phyloP scores from a whole-genome alignment of 2,329 filamentous ascomycete genomes.

The Chrysoporthe puriensis region DNA sequence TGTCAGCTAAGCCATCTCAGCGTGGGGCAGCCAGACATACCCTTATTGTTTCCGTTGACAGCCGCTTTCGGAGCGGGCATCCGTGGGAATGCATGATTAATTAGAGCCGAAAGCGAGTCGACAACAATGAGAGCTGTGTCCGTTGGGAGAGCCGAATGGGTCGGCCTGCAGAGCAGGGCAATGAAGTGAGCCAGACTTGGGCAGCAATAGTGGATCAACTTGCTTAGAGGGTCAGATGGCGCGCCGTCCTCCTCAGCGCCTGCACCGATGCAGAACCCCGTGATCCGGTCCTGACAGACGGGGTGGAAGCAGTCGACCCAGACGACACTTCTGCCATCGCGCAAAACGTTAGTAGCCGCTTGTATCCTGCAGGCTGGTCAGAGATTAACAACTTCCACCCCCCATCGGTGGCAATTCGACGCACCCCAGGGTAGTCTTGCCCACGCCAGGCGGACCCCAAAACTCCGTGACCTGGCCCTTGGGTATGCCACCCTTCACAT shows the following conservation, averaged over 20 bases:
- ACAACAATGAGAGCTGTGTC: slow-evolving; percentile 73
- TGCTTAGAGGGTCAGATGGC: slow-evolving; percentile 34
- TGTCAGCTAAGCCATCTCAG: slow-evolving; percentile 12
- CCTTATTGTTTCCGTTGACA: slow-evolving; percentile 45
- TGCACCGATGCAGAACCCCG: slow-evolving; percentile 33
- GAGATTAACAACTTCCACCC: slow-evolving; percentile 8
- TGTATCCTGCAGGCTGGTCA: slow-evolving; percentile 62
- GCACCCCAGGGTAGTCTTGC: slow-evolving; percentile 84
- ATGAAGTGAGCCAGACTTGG: slow-evolving; percentile 72
- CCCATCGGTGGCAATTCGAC: slow-evolving; percentile 37
- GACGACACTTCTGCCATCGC: slow-evolving; percentile 64
- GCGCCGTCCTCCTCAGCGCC: slow-evolving; percentile 15
- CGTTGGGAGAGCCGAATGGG: slow-evolving; percentile 62
- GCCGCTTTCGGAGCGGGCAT: slow-evolving; percentile 45
- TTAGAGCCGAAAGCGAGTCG: slow-evolving; percentile 75
- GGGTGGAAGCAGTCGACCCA: slow-evolving; percentile 71
- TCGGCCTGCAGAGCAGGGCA: slow-evolving; percentile 72
- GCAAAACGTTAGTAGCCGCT: slow-evolving; percentile 66
- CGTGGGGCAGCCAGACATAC: slow-evolving; percentile 33
- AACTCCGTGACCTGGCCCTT: slow-evolving; percentile 83
- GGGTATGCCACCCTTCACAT: slow-evolving; percentile 60
- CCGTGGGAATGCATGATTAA: slow-evolving; percentile 78
- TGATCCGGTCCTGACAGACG: slow-evolving; percentile 43
- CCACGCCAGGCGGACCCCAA: slow-evolving; percentile 83
- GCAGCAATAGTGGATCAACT: slow-evolving; percentile 55